These are phyloP conservation scores for Aschersonia sp. DNA, from an alignment of 2,329 filamentous ascomycete species.

Conservation along the genomic window DNA sequence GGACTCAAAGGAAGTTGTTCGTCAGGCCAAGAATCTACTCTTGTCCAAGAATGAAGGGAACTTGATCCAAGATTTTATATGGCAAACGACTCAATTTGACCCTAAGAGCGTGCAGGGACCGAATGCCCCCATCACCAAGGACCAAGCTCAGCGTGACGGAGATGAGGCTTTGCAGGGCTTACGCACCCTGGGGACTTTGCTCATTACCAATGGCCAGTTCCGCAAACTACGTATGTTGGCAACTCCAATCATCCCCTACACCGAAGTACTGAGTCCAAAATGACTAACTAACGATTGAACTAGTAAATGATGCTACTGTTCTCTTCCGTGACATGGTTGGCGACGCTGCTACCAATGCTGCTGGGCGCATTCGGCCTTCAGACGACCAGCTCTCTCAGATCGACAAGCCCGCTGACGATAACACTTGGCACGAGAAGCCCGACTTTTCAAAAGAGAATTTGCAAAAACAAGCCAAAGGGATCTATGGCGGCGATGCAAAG, in stretches of 20 bases:
- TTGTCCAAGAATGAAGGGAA: constrained; percentile 93
- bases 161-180: constrained; percentile 73
- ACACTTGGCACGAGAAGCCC: constrained; percentile 85
- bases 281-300: constrained; percentile 7
- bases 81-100: constrained; percentile 70
- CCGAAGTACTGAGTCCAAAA: background rate
- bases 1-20: constrained; percentile 67
- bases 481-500: constrained; percentile 39
- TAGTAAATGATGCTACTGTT: constrained; percentile 63
- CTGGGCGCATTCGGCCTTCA: constrained; percentile 58
- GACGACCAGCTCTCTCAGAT: constrained; percentile 65
- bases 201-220: constrained; percentile 95
- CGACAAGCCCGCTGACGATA: constrained; percentile 74
- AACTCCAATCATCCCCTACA: background rate
- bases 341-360: constrained; percentile 72
- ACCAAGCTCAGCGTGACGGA: constrained; percentile 66
- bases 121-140: constrained; percentile 56
- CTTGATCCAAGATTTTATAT: constrained; percentile 91
- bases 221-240: constrained; percentile 64
- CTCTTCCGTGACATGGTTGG: constrained; percentile 83
- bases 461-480: constrained; percentile 50
- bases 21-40: constrained; percentile 70
- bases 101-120: constrained; percentile 47
- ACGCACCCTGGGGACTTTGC: constrained; percentile 71
- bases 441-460: constrained; percentile 56